phyloP scores from a whole-genome alignment of 2,329 filamentous ascomycete genomes.

The Pleomassaria siparia region DNA sequence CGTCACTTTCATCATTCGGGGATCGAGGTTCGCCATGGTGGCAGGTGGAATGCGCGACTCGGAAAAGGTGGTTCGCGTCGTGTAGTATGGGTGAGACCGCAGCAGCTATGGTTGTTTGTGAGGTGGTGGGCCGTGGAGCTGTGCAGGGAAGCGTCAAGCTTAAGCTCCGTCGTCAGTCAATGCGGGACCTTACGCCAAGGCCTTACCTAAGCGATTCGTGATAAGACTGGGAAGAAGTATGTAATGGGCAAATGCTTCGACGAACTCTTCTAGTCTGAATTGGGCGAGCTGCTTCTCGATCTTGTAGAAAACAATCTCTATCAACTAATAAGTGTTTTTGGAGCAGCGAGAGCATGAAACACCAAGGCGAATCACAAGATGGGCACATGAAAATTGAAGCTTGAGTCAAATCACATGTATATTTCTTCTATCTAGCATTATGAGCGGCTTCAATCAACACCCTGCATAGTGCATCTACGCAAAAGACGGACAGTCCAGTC shows the following conservation, averaged over 20 bases:
- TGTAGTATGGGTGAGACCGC: constrained; percentile 21
- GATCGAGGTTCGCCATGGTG: constrained; percentile 46
- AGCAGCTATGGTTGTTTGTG: constrained; percentile 12
- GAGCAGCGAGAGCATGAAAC: neutral
- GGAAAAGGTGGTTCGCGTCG: constrained; percentile 14
- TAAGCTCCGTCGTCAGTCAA: constrained; percentile 15
- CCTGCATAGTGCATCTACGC: neutral
- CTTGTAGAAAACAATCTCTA: no score
- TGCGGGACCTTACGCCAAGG: constrained; percentile 10
- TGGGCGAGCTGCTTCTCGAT: no score
- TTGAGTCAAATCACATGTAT: neutral
- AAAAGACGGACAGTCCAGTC: neutral
- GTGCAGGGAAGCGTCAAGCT: constrained; percentile 31
- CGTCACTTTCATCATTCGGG: constrained; percentile 60
- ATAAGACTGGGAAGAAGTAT: constrained; percentile 2
- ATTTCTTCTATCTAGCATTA: neutral
- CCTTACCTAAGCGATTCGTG: constrained; percentile 1
- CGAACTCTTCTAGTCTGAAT: neutral
- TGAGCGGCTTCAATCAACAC: neutral
- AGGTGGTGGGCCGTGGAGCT: constrained; percentile 24
- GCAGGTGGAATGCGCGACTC: constrained; percentile 24
- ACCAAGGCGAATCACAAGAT: neutral
- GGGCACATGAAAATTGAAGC: neutral
- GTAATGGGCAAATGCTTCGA: neutral
- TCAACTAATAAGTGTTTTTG: neutral